Evolutionary conservation across 2,329 filamentous ascomycete genomes (phyloP), one percentile per base, ranked within the genome.

Genomic region (Cladosporium cucumerinum): DNA sequence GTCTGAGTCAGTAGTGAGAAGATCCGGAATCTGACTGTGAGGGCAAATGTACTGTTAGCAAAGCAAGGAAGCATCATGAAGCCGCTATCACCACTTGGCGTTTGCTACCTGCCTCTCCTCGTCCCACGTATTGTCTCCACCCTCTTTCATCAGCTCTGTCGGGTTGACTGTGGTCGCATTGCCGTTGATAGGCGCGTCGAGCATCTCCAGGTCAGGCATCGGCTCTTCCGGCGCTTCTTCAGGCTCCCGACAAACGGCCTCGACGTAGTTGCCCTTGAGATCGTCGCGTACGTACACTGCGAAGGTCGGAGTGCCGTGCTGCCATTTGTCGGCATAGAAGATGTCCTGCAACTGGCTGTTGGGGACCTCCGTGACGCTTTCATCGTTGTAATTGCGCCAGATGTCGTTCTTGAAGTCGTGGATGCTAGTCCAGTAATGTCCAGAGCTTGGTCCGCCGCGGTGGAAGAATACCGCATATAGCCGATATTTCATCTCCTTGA

Each of bases 371-470:
- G 86, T 88, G 26, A 99, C 93, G 18, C 84, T 84, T 62, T 89
- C 89, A 73, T 99, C 95, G 75, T 99, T 99, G 82, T 97, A 99
- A 73, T 91, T 92, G 65, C 93, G 89, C 93, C 95, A 99, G 23
- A 93, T 82, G 39, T 87, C 80, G 55, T 87, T 85, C 69, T 89
- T 85, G 76, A 96, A 96, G 79, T 98, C 95, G 73, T 88, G 91
- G 68, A 99, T 96, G 85, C 93, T 97, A 52, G 97, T 92, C 89
- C 92, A 97, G 79, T 98, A 99, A 77, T 99, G 95, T 0, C 95
- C 95, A 32, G 84, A 84, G 16, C 73, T 72, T 1, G 76, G 72
- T 10, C 83, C 82, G 34, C 91, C 91, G 23, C 90, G 88, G 75
- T 99, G 95, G 72, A 97, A 94, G 73, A 99, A 96, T 34, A 97